Evolutionary conservation across 164 flowering plant species (phyloP), one percentile per base, ranked within the genome.

Genomic region (Dillenia turbinata): DNA sequence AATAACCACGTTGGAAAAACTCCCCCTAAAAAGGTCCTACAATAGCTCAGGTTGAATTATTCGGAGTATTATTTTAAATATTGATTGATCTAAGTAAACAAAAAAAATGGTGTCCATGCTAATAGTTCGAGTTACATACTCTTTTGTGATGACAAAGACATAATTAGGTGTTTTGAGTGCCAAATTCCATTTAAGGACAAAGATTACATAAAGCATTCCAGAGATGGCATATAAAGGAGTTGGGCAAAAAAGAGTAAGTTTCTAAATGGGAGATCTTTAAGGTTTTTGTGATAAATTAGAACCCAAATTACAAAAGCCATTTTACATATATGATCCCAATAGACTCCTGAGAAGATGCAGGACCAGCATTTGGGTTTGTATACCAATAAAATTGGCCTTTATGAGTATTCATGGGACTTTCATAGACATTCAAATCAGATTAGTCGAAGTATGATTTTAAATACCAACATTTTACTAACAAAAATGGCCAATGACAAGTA

Each of bases 311-410:
- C 75, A 2, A 89, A 87, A 8, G 84, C 92, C 59, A 85, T 6
- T 59, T 56, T 56, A 92, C 87, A 59, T 78, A 82, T 17, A 89
- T 76, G 61, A 82, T 60, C n/a, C 96, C 92, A 9, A 89, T 78
- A 56, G 82, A 77, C 63, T 87, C 90, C 89, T 85, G 85, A 26
- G 91, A 82, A 66, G 85, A 87, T 5, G 75, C 89, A 17, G 96
- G 96, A 15, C 93, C 93, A 43, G 81, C 89, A 66, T 72, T 78
- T 17, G 88, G 78, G 70, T 87, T 80, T 19, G 92, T 89, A 59
- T 77, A 85, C 96, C 96, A 89, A 43, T 89, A 89, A 61, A 89
- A 89, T 43, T 77, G 82, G 9, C 96, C 96, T 77, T 86, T 90
- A 60, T 81, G 83, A 51, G 87, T 83, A 66, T 87, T 85, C 9